Evolutionary conservation across 2,329 filamentous ascomycete genomes (phyloP).

Genomic region (Chrysoporthe deuterocubensis): DNA sequence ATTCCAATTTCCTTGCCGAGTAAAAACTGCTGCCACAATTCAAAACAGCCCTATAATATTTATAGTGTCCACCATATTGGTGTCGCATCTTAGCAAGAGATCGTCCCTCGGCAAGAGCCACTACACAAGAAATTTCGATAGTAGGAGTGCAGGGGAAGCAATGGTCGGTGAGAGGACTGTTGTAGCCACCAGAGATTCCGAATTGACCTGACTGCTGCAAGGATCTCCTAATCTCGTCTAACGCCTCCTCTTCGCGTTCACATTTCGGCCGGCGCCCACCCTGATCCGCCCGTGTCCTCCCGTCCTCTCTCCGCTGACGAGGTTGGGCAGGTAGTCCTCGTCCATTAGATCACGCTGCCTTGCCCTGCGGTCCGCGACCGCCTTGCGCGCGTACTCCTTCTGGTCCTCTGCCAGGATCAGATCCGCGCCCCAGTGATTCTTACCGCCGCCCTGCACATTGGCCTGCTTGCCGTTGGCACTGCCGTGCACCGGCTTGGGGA

Average conservation of each 20-base stretch:
- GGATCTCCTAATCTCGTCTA: constrained; percentile 31
- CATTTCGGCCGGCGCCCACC: constrained; percentile 82
- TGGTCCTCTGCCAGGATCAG: constrained; percentile 93
- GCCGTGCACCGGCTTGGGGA: constrained; percentile 87
- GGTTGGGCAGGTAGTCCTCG: constrained; percentile 84
- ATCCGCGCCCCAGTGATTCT: constrained; percentile 83
- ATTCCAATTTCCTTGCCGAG: background rate
- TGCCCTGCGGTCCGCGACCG: constrained; percentile 65
- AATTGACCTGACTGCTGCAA: background rate
- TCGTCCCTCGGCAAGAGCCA: background rate
- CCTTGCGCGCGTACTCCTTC: constrained; percentile 79
- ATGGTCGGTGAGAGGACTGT: background rate
- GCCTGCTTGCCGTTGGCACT: constrained; percentile 75
- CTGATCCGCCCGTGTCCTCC: constrained; percentile 69
- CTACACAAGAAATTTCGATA: background rate
- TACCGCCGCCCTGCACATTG: constrained; percentile 69
- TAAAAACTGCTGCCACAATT: background rate
- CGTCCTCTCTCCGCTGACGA: constrained; percentile 78
- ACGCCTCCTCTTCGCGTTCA: constrained; percentile 77
- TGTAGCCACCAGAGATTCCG: background rate
- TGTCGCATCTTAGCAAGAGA: background rate
- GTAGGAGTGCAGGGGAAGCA: background rate
- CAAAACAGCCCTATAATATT: background rate
- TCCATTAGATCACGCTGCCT: constrained; percentile 89
- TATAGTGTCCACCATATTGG: background rate